Percentiles rank a stretch among this genome's conserved stretches.
Conservation (phyloP, 805 yeast species). For the Saccharomycopsis fibuligera region DNA sequence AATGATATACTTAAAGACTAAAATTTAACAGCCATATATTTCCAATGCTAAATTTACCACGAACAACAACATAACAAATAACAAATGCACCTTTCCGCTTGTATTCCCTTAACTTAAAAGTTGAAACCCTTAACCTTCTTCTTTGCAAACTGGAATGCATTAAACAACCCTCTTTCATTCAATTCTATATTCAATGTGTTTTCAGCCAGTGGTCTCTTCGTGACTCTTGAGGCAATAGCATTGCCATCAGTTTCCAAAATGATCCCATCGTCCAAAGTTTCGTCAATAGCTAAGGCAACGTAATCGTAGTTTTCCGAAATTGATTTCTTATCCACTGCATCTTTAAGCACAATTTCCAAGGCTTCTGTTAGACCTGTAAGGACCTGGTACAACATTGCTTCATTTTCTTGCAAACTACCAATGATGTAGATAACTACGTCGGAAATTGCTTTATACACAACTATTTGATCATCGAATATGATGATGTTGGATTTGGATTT, state of each 20-base stretch:
- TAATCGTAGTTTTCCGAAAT: slow-evolving; percentile 80
- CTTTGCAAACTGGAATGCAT: slow-evolving; percentile 83
- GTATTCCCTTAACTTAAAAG: too few species aligned
- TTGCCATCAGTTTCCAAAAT: slow-evolving; percentile 85
- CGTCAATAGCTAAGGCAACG: slow-evolving; percentile 82
- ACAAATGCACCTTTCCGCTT: too few species aligned
- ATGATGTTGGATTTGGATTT: slow-evolving; percentile 77
- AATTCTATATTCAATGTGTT: slow-evolving; percentile 52
- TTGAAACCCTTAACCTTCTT: slow-evolving; percentile 42
- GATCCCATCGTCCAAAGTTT: slow-evolving; percentile 89
- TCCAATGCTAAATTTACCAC: too few species aligned
- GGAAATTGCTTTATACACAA: slow-evolving; percentile 79
- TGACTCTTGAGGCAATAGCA: slow-evolving; percentile 82
- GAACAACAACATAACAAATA: too few species aligned
- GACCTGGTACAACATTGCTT: slow-evolving; percentile 67
- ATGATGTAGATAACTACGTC: slow-evolving; percentile 70
- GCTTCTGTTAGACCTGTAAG: slow-evolving; percentile 77
- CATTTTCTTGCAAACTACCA: slow-evolving; percentile 79
- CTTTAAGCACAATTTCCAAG: slow-evolving; percentile 64
- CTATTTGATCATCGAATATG: slow-evolving; percentile 69
- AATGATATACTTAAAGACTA: too few species aligned
- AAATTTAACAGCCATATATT: too few species aligned
- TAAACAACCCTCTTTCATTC: slow-evolving; percentile 69
- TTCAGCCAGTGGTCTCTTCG: slow-evolving; percentile 77
- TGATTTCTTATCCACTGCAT: slow-evolving; percentile 69